Evolutionary conservation across 1,284 basidiomycete species (phyloP), one percentile per base, ranked within the genome.

Genomic region (Cryptococcus sp.): DNA sequence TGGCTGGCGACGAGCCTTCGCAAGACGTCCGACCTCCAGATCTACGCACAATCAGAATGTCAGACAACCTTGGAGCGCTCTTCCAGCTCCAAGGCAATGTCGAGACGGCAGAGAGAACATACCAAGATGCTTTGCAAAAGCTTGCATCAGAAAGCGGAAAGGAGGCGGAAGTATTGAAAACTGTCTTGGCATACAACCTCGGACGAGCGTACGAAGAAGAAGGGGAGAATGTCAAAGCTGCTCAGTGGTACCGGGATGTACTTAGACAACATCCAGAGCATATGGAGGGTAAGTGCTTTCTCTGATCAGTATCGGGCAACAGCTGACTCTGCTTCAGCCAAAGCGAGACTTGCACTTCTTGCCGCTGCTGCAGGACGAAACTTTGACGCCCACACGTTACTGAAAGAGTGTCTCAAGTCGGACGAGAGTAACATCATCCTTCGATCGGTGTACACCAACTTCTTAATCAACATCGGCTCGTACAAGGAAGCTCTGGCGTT

Each of bases 251-350:
- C 68, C 85, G 88, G 48, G 91, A 91, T 71, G 82, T 97, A 6
- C 77, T 96, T 27, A 80, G 85, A 17, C 83, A 89, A 56, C 93
- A 97, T 81, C 90, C 92, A 0, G 93, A 96, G 79, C 96, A 95
- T 73, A 85, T 91, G 47, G 93, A 96, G 74, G 93, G 93, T 93
- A 67, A 59, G 87, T 81, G 20, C 41, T 3, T 48, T 48, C 30
- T 11, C 50, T 23, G 22, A 17, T 35, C 3, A 38, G 19, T 42
- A 13, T n/a, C 51, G 43, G 42, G 25, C n/a, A 17, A 23, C 40
- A 17, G 55, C 61, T 61, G 54, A 60, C 41, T 25, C 52, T 10
- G 17, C 39, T 58, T 46, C 67, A 94, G 93, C 93, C 63, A 97
- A 96, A 81, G 85, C 93, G 42, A 88, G 93, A 38, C 87, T 90